These are phyloP conservation scores for Lachnellula cervina DNA, from an alignment of 2,329 filamentous ascomycete genomes.

Conservation along the genomic window DNA sequence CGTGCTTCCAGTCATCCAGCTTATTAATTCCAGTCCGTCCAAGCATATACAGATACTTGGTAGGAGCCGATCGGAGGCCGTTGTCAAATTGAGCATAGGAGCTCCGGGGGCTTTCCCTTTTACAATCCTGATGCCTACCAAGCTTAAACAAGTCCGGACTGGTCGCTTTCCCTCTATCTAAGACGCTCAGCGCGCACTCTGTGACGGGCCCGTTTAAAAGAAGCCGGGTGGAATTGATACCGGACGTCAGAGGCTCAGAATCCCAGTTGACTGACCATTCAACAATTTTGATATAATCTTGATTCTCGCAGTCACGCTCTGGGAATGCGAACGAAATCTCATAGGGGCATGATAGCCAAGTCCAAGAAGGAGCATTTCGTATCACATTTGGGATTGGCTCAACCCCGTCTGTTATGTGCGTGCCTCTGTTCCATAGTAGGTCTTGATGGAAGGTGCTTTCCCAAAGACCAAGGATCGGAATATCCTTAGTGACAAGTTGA, in stretches of 20 bases:
- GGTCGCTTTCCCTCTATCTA: neutral
- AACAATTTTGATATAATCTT: neutral
- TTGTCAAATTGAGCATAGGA: neutral
- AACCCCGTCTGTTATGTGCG: neutral
- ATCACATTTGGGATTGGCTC: neutral
- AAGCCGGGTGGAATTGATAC: neutral
- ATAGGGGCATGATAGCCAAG: slow-evolving; percentile 1
- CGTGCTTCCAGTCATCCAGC: neutral
- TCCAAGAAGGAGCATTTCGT: slow-evolving; percentile 1
- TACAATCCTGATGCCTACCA: too few species aligned
- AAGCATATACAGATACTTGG: neutral
- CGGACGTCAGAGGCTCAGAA: neutral
- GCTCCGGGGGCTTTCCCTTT: too few species aligned
- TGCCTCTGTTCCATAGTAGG: neutral
- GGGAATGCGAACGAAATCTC: neutral
- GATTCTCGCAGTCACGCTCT: too few species aligned
- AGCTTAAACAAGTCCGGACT: neutral
- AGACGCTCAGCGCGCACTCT: neutral
- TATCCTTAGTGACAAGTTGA: slow-evolving; percentile 23
- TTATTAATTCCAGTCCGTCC: neutral
- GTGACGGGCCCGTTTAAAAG: neutral
- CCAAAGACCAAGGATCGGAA: slow-evolving; percentile 4
- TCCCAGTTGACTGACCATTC: slow-evolving; percentile 1
- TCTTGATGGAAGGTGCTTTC: neutral
- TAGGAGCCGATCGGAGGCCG: neutral